Evolutionary conservation across 768 basidiomycete genomes (phyloP), one percentile per base, ranked within the genome.

Genomic region (Pleurotus djamor): DNA sequence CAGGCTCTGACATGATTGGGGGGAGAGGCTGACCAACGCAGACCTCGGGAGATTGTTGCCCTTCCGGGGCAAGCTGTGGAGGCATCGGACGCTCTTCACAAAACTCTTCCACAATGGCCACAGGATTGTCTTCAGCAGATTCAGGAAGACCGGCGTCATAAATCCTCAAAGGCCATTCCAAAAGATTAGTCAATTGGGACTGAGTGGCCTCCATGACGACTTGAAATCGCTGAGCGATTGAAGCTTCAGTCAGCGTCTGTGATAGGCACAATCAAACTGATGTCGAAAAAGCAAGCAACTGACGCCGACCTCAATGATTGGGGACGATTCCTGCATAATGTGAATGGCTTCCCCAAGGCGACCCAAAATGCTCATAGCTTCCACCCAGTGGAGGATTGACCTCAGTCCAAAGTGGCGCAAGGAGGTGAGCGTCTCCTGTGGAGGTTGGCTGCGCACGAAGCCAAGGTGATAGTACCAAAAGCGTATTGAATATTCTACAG

Each of bases 391-490:
- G 16, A 61, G 35, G 7, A 61, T 13, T 12, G 57, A 34, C 9
- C 16, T 33, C 36, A 43, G 21, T 12, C 28, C 47, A 48, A 61
- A 61, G n/a, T n/a, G n/a, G n/a, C 1, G 13, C 9, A 16, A 41
- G 16, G 12, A 57, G 44, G n/a, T 52, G 14, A 0, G 49, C 13
- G 32, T 51, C 21, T n/a, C 41, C 33, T n/a, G 35, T 58, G 8
- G 48, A 34, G 5, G 50, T 52, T 35, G 21, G 37, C 17, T 21
- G 21, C 34, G 51, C 51, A 8, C 9, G 21, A n/a, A n/a, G n/a
- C n/a, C n/a, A 32, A 64, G 35, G 44, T 64, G 64, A n/a, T 44
- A 6, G 35, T 51, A 56, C 61, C 64, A 65, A 50, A n/a, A 62
- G 35, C 47, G 55, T 41, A 59, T 62, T 12, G 61, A 59, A 62